Evolutionary conservation across 2,329 filamentous ascomycete genomes (phyloP).

Genomic region (Aplosporella prunicola): DNA sequence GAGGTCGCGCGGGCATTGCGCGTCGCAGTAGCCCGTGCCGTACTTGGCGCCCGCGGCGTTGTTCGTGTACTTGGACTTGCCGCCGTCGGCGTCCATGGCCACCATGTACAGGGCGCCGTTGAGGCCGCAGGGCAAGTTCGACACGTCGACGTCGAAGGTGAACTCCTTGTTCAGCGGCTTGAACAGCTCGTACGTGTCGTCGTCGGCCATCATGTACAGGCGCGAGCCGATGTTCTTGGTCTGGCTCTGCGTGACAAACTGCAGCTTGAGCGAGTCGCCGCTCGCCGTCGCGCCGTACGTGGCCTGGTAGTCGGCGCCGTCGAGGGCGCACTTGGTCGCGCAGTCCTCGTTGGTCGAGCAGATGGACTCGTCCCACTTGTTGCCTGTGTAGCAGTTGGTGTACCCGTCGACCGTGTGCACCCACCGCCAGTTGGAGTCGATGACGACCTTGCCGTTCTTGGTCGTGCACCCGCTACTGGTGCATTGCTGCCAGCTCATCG

Average conservation of each 20-base stretch:
- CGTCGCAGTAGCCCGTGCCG: slow-evolving; percentile 45
- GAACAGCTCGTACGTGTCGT: slow-evolving; percentile 18
- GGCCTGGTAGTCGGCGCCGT: slow-evolving; percentile 43
- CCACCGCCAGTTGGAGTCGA: slow-evolving; percentile 53
- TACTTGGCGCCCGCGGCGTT: slow-evolving; percentile 42
- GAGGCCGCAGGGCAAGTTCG: slow-evolving; percentile 19
- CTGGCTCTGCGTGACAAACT: slow-evolving; percentile 17
- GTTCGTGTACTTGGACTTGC: slow-evolving; percentile 36
- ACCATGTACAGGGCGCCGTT: slow-evolving; percentile 61
- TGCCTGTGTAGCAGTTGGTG: slow-evolving; percentile 41
- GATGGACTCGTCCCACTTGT: slow-evolving; percentile 35
- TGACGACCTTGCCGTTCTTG: slow-evolving; percentile 43
- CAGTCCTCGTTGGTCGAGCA: slow-evolving; percentile 37
- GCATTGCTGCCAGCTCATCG: slow-evolving; percentile 46
- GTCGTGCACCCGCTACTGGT: slow-evolving; percentile 44
- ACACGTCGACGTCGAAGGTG: slow-evolving; percentile 21
- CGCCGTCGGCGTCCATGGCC: slow-evolving; percentile 53
- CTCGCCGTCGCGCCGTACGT: slow-evolving; percentile 36
- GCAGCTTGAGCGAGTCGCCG: slow-evolving; percentile 18
- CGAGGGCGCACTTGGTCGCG: slow-evolving; percentile 43
- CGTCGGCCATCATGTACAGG: slow-evolving; percentile 18
- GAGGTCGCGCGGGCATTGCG: slow-evolving; percentile 25
- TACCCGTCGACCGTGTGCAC: slow-evolving; percentile 31
- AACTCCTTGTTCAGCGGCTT: slow-evolving; percentile 19
- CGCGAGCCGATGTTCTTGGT: slow-evolving; percentile 20